Conservation (phyloP, 2,329 filamentous ascomycete genomes). For the Fusarium piperis region DNA sequence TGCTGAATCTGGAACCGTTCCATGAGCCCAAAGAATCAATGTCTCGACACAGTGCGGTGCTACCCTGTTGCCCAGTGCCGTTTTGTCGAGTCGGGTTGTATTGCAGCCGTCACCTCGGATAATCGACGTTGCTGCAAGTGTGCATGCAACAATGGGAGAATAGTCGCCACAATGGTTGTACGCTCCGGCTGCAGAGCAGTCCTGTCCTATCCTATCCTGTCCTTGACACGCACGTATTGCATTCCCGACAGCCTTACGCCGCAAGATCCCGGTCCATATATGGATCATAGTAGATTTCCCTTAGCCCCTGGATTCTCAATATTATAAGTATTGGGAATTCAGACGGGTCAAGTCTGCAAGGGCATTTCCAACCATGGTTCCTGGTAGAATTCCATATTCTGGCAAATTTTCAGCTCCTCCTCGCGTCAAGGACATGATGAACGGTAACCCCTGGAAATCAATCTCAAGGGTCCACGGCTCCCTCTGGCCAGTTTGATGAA, state of each 20-base stretch:
- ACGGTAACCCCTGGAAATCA: neutral
- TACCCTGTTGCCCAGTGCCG: neutral
- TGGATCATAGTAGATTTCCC: neutral
- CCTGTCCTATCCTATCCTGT: neutral
- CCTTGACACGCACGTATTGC: neutral
- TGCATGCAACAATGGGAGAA: neutral
- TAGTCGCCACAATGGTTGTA: neutral
- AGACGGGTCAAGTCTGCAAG: neutral
- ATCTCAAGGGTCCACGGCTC: neutral
- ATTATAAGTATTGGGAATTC: neutral
- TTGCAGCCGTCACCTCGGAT: neutral
- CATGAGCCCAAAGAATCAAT: conserved; percentile 4
- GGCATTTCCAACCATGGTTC: neutral
- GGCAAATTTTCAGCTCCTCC: neutral
- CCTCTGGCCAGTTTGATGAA: neutral
- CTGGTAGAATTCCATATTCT: neutral
- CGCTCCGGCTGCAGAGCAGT: neutral
- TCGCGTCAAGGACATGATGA: neutral
- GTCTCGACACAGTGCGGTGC: conserved; percentile 15
- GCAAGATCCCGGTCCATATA: neutral
- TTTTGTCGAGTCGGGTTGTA: neutral
- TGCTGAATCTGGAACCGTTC: conserved; percentile 1
- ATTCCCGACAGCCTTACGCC: neutral
- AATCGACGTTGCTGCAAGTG: neutral
- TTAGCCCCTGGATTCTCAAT: neutral